Percentiles rank a stretch among this genome's conserved stretches.
phyloP scores from a whole-genome alignment of 78 protist genomes.

The Cyanophora paradoxa region DNA sequence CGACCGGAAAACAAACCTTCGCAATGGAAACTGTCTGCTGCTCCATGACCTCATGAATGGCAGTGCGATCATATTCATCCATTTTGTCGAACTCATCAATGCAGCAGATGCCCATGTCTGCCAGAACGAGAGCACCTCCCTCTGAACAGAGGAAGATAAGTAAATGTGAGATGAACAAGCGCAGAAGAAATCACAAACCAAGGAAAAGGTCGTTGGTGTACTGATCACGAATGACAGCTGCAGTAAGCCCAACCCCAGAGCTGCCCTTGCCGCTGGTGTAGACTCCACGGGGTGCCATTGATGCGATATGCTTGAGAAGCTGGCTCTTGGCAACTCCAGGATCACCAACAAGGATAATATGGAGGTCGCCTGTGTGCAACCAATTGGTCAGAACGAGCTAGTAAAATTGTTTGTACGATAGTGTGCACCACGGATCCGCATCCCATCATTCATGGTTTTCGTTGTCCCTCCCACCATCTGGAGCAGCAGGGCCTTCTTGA shows the following conservation, averaged over 20 bases:
- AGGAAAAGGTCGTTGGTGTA: slow-evolving; percentile 83
- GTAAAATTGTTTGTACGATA: slow-evolving; percentile 89
- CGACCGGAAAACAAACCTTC: slow-evolving; percentile 45
- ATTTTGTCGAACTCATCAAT: slow-evolving; percentile 94
- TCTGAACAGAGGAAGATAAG: slow-evolving; percentile 33
- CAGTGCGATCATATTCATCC: slow-evolving; percentile 71
- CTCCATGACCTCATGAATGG: slow-evolving; percentile 99
- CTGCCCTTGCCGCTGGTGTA: slow-evolving; percentile 96
- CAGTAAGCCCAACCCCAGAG: slow-evolving; percentile 99
- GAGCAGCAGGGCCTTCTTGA: slow-evolving; percentile 90
- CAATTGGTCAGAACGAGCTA: too few species aligned
- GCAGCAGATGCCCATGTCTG: slow-evolving; percentile 98
- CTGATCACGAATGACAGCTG: slow-evolving; percentile 86
- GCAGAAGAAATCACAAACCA: slow-evolving; percentile 2
- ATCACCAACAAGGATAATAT: slow-evolving; percentile 97
- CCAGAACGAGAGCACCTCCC: slow-evolving; percentile 98
- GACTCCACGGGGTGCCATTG: slow-evolving; percentile 73
- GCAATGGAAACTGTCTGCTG: slow-evolving; percentile 99
- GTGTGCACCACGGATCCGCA: slow-evolving; percentile 79
- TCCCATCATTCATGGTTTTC: slow-evolving; percentile 72
- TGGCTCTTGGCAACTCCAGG: slow-evolving; percentile 99
- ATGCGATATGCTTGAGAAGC: slow-evolving; percentile 70
- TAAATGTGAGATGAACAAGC: too few species aligned
- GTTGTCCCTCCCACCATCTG: slow-evolving; percentile 8
- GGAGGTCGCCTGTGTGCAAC: slow-evolving; percentile 81